Conservation (phyloP, 2,329 filamentous ascomycete genomes). For the Fusarium citri region DNA sequence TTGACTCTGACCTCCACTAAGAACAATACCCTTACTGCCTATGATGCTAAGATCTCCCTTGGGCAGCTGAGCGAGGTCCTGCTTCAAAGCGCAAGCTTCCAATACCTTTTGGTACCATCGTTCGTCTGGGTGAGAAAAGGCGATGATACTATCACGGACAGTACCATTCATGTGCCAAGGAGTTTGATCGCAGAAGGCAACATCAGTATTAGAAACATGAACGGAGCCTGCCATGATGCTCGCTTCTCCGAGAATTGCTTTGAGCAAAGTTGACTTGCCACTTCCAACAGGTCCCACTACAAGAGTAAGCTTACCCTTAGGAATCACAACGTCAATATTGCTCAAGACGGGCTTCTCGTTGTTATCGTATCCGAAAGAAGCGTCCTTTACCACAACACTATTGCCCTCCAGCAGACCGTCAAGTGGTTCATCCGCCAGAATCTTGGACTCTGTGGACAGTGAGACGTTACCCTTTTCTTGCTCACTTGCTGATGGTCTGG, state of each 20-base stretch:
- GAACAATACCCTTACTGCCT: conserved; percentile 52
- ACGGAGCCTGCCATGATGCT: conserved; percentile 19
- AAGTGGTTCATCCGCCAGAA: background rate
- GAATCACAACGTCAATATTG: conserved; percentile 9
- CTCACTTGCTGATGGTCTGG: background rate
- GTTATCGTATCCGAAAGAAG: conserved; percentile 25
- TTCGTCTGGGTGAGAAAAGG: conserved; percentile 41
- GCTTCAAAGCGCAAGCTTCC: conserved; percentile 32
- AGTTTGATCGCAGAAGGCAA: conserved; percentile 45
- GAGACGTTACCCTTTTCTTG: background rate
- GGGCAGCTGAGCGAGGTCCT: conserved; percentile 47
- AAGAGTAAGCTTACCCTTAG: conserved; percentile 26
- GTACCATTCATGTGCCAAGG: conserved; percentile 49
- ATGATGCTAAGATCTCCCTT: conserved; percentile 50
- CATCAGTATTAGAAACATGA: background rate
- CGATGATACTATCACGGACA: conserved; percentile 51
- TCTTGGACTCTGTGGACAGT: background rate
- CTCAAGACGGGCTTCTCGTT: conserved; percentile 12
- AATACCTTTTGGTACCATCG: conserved; percentile 48
- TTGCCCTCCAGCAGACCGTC: background rate
- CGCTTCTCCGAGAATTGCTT: conserved; percentile 48
- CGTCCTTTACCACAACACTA: background rate
- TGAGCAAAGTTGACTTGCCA: conserved; percentile 52
- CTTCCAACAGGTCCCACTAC: conserved; percentile 52
- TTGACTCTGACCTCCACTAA: conserved; percentile 55